Base-by-base conservation (phyloP, 208 protist species). In the Acanthamoeba royreba region DNA sequence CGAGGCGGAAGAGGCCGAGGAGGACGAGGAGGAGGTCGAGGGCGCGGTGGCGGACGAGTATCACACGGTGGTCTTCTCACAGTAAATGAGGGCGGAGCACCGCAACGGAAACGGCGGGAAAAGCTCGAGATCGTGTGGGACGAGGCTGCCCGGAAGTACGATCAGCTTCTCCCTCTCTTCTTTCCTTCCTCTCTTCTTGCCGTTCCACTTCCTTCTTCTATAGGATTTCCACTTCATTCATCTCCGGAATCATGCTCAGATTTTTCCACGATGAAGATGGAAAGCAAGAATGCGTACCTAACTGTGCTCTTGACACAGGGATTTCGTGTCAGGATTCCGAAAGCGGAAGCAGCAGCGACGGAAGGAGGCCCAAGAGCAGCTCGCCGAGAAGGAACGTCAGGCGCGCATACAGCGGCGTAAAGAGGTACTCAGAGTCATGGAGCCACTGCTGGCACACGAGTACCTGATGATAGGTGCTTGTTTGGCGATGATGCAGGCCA, bases 301-400 rank as follows among this genome's bases (percentile, higher is more conserved):
- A n/a, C n/a, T n/a, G n/a, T n/a, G n/a, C n/a, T n/a, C n/a, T n/a
- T n/a, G n/a, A n/a, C n/a, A 28, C 31, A 88, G 79, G 28, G 79
- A 88, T 35, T 88, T 88, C 49, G 79, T 88, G 33, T 63, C 79
- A 38, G 79, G 79, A 2, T 88, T 88, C 49, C 79, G 42, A 17
- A 88, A 88, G 49, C 79, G 79, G 22, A 88, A 88, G 79, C 40
- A 55, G 79, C 43, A 88, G n/a, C 42, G 79, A 38, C 52, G 79
- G 25, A 55, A 35, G 79, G 22, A 88, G 79, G 79, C 79, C n/a
- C 22, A 63, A 25, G 17, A 61, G 79, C 22, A 88, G 49, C 2
- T 38, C 4, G 46, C 79, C 13, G 47, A 61, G 33, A 88, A 88
- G 49, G 79, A 88, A 38, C 79, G 79, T 13, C 79, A 88, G 79